These are phyloP conservation scores for Stevia rebaudiana DNA, from an alignment of 140 eudicot genomes.

Conservation along the genomic window DNA sequence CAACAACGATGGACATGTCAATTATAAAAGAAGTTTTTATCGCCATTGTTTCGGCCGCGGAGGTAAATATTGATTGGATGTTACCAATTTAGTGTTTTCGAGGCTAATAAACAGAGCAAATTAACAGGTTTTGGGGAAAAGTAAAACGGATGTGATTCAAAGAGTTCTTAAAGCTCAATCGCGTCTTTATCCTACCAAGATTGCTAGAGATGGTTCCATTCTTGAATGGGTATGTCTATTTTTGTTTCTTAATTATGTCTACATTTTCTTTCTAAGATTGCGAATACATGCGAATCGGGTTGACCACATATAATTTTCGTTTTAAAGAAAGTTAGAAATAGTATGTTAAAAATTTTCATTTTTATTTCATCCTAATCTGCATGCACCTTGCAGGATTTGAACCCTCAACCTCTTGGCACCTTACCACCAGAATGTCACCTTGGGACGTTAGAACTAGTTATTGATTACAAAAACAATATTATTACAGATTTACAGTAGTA, in stretches of 20 bases:
- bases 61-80: constrained; percentile 24
- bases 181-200: constrained; percentile 51
- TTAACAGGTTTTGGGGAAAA: constrained; percentile 39
- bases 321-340: too few species aligned
- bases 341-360: too few species aligned
- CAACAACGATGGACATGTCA: constrained; percentile 86
- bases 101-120: not conserved
- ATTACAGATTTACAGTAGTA: not conserved
- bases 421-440: too few species aligned
- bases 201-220: constrained; percentile 77
- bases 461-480: too few species aligned
- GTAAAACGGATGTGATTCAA: constrained; percentile 36
- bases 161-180: constrained; percentile 66
- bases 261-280: not conserved
- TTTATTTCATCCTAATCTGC: too few species aligned
- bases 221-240: constrained; percentile 63
- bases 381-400: too few species aligned
- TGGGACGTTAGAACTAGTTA: too few species aligned
- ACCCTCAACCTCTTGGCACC: too few species aligned
- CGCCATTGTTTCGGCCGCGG: constrained; percentile 35
- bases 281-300: not conserved
- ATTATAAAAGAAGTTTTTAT: constrained; percentile 60
- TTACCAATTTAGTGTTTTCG: not conserved
- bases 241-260: not conserved
- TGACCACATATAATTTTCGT: too few species aligned